Evolutionary conservation across 2,329 filamentous ascomycete species (phyloP).

Genomic region (Cercospora citrullina): DNA sequence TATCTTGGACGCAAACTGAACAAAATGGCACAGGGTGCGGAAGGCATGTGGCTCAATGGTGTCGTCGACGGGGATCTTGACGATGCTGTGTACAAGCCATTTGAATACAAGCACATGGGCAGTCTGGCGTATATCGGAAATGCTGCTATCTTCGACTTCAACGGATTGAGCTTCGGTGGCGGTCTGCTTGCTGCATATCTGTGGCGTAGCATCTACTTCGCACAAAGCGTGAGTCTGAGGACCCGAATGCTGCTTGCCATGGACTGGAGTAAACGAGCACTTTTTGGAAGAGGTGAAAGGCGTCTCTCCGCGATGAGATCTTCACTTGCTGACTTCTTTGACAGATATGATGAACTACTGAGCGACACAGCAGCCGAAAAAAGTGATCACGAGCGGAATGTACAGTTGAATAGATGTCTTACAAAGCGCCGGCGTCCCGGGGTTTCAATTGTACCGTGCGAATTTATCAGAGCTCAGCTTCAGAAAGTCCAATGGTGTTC

Average conservation of each 20-base stretch:
- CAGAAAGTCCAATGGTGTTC: neutral
- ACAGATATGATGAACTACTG: constrained; percentile 41
- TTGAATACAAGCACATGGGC: constrained; percentile 90
- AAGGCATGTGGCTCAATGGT: constrained; percentile 75
- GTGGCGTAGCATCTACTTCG: constrained; percentile 96
- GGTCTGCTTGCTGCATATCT: constrained; percentile 92
- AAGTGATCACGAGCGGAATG: neutral
- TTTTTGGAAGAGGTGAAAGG: constrained; percentile 87
- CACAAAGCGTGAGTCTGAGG: constrained; percentile 90
- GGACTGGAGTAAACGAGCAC: constrained; percentile 96
- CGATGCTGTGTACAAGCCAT: constrained; percentile 87
- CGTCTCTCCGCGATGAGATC: neutral
- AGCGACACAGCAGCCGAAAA: constrained; percentile 5
- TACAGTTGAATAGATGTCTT: constrained; percentile 4
- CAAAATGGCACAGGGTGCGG: constrained; percentile 75
- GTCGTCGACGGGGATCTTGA: constrained; percentile 88
- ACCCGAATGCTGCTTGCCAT: constrained; percentile 88
- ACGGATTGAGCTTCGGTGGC: constrained; percentile 74
- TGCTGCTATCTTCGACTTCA: constrained; percentile 89
- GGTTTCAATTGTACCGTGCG: neutral
- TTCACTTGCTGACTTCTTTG: constrained; percentile 19
- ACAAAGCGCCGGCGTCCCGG: neutral
- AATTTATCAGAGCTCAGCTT: neutral
- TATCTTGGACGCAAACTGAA: constrained; percentile 95
- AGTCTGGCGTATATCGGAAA: constrained; percentile 95